Conservation (phyloP, 1,139 yeast genomes). For the Saccharomyces uvarum region DNA sequence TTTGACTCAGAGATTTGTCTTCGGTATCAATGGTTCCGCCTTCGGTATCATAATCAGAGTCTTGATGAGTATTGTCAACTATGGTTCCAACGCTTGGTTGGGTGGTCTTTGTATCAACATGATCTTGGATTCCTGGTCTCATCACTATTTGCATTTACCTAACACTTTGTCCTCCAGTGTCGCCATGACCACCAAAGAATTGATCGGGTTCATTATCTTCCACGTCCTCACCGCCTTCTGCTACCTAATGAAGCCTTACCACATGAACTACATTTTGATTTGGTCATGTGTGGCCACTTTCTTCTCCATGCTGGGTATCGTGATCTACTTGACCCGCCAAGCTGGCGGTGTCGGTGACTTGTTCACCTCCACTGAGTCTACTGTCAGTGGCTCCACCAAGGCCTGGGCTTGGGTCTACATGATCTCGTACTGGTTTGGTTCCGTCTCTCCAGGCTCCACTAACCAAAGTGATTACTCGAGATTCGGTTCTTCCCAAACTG, state of each 20-base stretch:
- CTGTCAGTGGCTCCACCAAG: slow-evolving; percentile 30
- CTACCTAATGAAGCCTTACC: slow-evolving; percentile 35
- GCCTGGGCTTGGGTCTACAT: slow-evolving; percentile 40
- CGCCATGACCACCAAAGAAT: slow-evolving; percentile 36
- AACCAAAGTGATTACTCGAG: slow-evolving; percentile 36
- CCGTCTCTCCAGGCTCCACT: slow-evolving; percentile 37
- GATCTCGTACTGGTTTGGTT: slow-evolving; percentile 40
- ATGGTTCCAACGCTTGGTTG: slow-evolving; percentile 38
- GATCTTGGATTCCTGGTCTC: slow-evolving; percentile 34
- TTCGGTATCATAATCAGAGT: slow-evolving; percentile 39
- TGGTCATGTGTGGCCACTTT: slow-evolving; percentile 36
- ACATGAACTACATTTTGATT: slow-evolving; percentile 35
- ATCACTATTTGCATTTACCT: slow-evolving; percentile 31
- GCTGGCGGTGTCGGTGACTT: slow-evolving; percentile 39
- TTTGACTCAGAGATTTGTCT: slow-evolving; percentile 39
- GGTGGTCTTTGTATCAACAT: slow-evolving; percentile 37
- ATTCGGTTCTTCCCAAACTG: slow-evolving; percentile 34
- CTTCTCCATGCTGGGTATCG: slow-evolving; percentile 39
- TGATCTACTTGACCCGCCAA: slow-evolving; percentile 31
- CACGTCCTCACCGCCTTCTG: slow-evolving; percentile 36
- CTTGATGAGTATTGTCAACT: slow-evolving; percentile 37
- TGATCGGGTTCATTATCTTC: slow-evolving; percentile 40
- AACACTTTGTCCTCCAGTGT: slow-evolving; percentile 34
- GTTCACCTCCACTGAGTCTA: slow-evolving; percentile 27
- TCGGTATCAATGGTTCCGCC: slow-evolving; percentile 40